phyloP scores from a whole-genome alignment of 208 protist species.

The Acanthamoeba culbertsoni region DNA sequence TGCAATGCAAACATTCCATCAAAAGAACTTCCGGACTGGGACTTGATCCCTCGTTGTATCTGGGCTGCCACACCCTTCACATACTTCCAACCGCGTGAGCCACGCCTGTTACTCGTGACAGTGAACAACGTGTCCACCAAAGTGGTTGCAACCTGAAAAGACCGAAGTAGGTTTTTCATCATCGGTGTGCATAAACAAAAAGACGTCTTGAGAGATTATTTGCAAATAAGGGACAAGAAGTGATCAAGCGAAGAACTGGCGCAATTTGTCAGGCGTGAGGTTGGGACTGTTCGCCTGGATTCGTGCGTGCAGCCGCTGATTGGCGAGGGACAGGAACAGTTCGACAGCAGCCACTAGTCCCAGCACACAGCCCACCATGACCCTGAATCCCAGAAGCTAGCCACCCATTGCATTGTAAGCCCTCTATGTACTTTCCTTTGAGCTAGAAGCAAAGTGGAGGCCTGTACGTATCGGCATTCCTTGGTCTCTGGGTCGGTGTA shows the following conservation, averaged over 20 bases:
- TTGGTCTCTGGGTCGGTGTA: neutral
- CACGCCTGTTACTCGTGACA: no score
- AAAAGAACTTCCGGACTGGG: no score
- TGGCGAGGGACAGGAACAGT: neutral
- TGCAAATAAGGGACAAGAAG: no score
- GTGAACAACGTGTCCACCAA: no score
- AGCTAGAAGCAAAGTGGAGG: neutral
- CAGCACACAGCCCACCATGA: neutral
- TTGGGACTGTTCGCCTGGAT: neutral
- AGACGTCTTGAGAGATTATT: no score
- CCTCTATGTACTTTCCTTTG: neutral
- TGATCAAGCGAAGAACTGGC: neutral
- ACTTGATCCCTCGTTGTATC: no score
- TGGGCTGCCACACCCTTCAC: no score
- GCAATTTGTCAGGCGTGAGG: neutral
- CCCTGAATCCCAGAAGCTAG: neutral
- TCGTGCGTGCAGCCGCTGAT: neutral
- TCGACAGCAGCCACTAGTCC: neutral
- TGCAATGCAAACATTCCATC: no score
- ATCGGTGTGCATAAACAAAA: no score
- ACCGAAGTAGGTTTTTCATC: no score
- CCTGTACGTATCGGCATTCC: neutral
- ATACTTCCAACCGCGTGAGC: no score
- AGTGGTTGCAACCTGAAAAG: no score
- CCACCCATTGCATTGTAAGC: neutral